Evolutionary conservation across 495 filamentous ascomycete species (phyloP), one percentile per base, ranked within the genome.

Genomic region (Lasiosphaeris hirsuta): DNA sequence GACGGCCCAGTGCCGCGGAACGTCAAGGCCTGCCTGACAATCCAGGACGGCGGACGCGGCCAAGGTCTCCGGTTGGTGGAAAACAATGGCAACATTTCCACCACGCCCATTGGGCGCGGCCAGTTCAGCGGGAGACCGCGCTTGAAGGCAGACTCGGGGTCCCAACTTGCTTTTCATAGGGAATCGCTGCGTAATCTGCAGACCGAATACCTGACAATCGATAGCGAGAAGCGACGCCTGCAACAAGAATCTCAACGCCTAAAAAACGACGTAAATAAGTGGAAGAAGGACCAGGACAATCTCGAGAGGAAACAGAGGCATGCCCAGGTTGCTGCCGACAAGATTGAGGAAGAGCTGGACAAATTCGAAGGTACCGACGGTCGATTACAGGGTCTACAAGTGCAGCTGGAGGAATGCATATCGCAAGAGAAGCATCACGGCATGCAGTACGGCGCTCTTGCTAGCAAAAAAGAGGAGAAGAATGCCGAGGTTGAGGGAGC

Each of bases 101-200:
- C 75, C 2, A 57, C 47, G 19, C 74, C 74, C 1, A 57, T 78
- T 14, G 41, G 48, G 7, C 23, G 67, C 68, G 2, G 61, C 58
- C 30, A 45, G 43, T 38, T 30, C 23, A 57, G 57, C 10, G 72
- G 79, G 3, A 69, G 62, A n/a, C 75, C 85, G 19, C 84, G 90
- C 8, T 95, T 97, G 85, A 87, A 88, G 69, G 87, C 90, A 0
- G 89, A 96, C 63, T 72, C 84, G 7, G 86, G 83, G 39, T 80
- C 80, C 17, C 88, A 90, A 70, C 80, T 88, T 39, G 76, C 72
- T 72, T 82, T 78, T 41, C 73, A 70, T 44, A 72, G 69, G 19
- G 72, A 79, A 11, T 66, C 63, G 1, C 46, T 78, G 5, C 64
- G 69, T 30, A 75, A 78, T 37, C 66, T 84, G 23, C 67, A 76